Conservation (phyloP, 495 filamentous ascomycete genomes). For the Penicillium verhagenii region DNA sequence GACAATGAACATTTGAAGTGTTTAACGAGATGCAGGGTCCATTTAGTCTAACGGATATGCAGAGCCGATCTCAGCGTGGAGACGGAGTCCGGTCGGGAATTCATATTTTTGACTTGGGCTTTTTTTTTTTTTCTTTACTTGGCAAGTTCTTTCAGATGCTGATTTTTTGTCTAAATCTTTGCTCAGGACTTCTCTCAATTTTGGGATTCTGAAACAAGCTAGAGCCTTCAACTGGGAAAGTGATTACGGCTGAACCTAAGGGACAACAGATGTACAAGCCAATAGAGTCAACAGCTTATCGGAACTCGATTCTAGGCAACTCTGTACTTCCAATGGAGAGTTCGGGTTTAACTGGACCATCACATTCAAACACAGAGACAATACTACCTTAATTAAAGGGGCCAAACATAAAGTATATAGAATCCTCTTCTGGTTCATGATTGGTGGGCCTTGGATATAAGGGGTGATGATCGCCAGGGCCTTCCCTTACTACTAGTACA, state of each 20-base stretch:
- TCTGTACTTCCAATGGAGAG: background rate
- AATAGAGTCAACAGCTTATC: too few relatives aligned
- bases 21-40: constrained; percentile 3
- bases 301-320: background rate
- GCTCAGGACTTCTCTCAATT: too few relatives aligned
- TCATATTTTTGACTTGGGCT: background rate
- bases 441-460: constrained; percentile 25
- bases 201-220: background rate
- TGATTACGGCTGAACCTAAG: background rate
- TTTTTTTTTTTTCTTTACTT: background rate
- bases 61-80: constrained; percentile 8
- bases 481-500: background rate
- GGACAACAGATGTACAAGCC: background rate
- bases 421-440: constrained; percentile 2
- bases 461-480: constrained; percentile 26
- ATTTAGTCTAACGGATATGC: constrained; percentile 6
- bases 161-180: too few relatives aligned
- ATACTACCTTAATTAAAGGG: constrained; percentile 1
- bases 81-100: constrained; percentile 15
- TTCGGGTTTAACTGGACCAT: background rate
- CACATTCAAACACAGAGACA: background rate
- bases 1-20: background rate
- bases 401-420: constrained; percentile 10
- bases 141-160: too few relatives aligned
- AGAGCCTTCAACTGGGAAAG: background rate